Conservation (phyloP, 1,284 basidiomycete species). For the Heterobasidion occidentale region DNA sequence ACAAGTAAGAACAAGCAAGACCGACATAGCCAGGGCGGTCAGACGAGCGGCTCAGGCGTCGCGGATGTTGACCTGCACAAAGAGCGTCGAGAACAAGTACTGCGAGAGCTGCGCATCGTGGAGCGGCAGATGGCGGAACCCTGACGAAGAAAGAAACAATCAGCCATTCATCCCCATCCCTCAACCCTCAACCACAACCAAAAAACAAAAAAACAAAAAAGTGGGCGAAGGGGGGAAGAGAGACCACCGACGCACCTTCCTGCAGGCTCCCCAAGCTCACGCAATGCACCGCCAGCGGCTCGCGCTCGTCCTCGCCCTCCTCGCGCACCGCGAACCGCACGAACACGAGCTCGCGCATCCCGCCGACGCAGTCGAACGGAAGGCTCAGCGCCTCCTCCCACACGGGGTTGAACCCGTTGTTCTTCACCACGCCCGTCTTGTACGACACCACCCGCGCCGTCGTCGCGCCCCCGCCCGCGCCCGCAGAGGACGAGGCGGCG, state of each 20-base stretch:
- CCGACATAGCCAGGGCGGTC: neutral
- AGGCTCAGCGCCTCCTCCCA: slow-evolving; percentile 75
- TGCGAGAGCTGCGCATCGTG: slow-evolving; percentile 78
- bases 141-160: slow-evolving; percentile 27
- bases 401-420: slow-evolving; percentile 85
- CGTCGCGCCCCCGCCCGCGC: slow-evolving; percentile 20
- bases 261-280: slow-evolving; percentile 59
- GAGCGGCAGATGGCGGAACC: slow-evolving; percentile 82
- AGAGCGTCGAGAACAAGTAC: slow-evolving; percentile 84
- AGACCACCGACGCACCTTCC: slow-evolving; percentile 44
- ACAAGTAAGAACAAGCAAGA: neutral
- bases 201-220: neutral
- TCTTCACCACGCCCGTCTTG: slow-evolving; percentile 60
- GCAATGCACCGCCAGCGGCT: slow-evolving; percentile 68
- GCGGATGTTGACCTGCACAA: slow-evolving; percentile 54
- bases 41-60: slow-evolving; percentile 18
- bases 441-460: slow-evolving; percentile 40
- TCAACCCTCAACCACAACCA: no score
- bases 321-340: slow-evolving; percentile 72
- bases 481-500: slow-evolving; percentile 13
- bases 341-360: slow-evolving; percentile 79
- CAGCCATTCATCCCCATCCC: neutral
- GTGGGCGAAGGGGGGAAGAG: neutral
- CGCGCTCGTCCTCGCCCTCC: slow-evolving; percentile 51
- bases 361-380: slow-evolving; percentile 67